Conservation (phyloP, 208 protist species). For the Porcisia hertigi region DNA sequence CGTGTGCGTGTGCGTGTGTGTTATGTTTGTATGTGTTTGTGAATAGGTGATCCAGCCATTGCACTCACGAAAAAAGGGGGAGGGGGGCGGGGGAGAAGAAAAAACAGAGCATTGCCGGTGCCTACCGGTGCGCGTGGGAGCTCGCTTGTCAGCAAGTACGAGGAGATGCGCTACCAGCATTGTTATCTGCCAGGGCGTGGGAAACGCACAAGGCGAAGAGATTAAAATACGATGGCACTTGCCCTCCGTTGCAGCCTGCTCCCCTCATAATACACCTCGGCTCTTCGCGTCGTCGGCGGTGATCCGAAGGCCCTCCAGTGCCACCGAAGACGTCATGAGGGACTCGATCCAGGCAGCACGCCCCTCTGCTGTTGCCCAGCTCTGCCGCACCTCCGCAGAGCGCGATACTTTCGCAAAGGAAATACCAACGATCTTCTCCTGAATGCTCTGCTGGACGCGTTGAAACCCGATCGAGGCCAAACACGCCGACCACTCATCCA, state of each 20-base stretch:
- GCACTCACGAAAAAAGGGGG: too few relatives aligned
- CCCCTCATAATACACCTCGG: not conserved
- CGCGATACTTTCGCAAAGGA: slow-evolving; percentile 52
- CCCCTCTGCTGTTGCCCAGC: slow-evolving; percentile 23
- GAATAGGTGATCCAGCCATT: too few relatives aligned
- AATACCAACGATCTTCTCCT: slow-evolving; percentile 72
- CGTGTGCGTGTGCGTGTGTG: too few relatives aligned
- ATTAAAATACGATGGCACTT: not conserved
- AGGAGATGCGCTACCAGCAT: not conserved
- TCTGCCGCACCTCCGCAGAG: slow-evolving; percentile 16
- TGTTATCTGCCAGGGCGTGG: not conserved
- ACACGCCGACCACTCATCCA: slow-evolving; percentile 63
- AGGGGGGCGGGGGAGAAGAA: not conserved
- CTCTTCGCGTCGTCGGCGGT: slow-evolving; percentile 44
- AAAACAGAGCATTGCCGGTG: not conserved
- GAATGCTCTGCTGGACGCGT: slow-evolving; percentile 65
- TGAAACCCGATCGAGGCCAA: slow-evolving; percentile 70
- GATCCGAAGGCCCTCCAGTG: slow-evolving; percentile 48
- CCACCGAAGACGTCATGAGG: slow-evolving; percentile 44
- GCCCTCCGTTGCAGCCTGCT: not conserved
- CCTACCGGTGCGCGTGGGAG: not conserved
- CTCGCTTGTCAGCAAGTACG: not conserved
- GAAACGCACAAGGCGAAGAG: not conserved
- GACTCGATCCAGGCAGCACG: slow-evolving; percentile 38
- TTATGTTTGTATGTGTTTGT: too few relatives aligned